Evolutionary conservation across 1,284 basidiomycete genomes (phyloP).

Genomic region (Vanrija pseudolonga): DNA sequence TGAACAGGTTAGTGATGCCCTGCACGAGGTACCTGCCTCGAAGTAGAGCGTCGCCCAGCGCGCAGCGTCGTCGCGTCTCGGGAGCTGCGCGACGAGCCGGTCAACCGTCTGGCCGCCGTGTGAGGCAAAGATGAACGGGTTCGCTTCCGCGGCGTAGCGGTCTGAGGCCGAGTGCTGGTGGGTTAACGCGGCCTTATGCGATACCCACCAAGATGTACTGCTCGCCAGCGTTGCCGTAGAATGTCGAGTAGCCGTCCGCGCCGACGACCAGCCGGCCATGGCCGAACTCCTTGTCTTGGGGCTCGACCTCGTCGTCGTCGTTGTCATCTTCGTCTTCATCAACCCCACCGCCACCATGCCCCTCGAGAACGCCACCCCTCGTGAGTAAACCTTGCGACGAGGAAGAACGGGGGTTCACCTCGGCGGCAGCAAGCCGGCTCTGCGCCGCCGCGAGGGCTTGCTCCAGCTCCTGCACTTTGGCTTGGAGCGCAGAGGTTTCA

Average conservation of each 20-base stretch:
- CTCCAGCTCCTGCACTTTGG: no score
- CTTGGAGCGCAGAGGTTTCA: no score
- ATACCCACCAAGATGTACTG: conserved; percentile 13
- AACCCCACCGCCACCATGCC: no score
- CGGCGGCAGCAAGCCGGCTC: no score
- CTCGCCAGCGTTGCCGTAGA: conserved; percentile 13
- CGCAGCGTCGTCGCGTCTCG: not conserved
- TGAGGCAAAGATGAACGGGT: conserved; percentile 1
- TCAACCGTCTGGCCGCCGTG: no score
- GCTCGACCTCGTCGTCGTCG: not conserved
- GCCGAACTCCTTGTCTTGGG: no score
- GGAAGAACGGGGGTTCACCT: no score
- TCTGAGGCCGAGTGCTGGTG: not conserved
- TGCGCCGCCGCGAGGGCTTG: no score
- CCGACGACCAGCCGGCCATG: conserved; percentile 11
- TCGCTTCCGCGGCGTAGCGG: not conserved
- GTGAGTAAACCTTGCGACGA: no score
- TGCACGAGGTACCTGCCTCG: not conserved
- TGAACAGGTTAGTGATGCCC: not conserved
- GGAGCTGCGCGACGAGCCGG: not conserved
- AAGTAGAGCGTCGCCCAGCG: conserved; percentile 3
- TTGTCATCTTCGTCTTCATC: no score
- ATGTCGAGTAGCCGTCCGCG: conserved; percentile 7
- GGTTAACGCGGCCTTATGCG: not conserved
- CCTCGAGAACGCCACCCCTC: no score